These are phyloP conservation scores for Cyclotella kingstonii DNA, from an alignment of 108 stramenopile species.

Conservation along the genomic window DNA sequence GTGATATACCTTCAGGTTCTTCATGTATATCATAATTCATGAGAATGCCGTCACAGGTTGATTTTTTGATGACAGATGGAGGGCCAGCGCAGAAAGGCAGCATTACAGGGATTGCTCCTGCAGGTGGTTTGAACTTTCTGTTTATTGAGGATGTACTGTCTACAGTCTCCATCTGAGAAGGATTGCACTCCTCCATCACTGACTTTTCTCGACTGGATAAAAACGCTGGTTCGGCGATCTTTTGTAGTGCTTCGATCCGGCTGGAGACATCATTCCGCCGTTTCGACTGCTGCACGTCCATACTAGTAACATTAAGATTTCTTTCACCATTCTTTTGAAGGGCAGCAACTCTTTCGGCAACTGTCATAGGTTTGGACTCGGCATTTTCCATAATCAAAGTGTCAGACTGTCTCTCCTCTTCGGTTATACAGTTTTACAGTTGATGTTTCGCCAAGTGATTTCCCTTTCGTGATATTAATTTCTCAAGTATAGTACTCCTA, in stretches of 20 bases:
- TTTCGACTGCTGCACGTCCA: constrained; percentile 7
- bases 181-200: neutral
- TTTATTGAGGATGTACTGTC: constrained; percentile 13
- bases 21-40: neutral
- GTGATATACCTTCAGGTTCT: neutral
- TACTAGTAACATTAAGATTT: neutral
- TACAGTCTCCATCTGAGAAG: neutral
- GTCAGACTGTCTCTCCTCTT: too few relatives aligned
- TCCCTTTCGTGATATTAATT: too few relatives aligned
- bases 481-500: too few relatives aligned
- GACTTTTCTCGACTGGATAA: constrained; percentile 9
- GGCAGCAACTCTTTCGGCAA: constrained; percentile 37
- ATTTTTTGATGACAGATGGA: constrained; percentile 29
- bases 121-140: constrained; percentile 18
- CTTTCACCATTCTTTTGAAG: constrained; percentile 18
- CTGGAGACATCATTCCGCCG: constrained; percentile 11
- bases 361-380: constrained; percentile 18
- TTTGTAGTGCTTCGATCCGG: constrained; percentile 30
- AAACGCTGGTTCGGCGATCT: constrained; percentile 14
- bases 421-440: too few relatives aligned
- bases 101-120: constrained; percentile 27
- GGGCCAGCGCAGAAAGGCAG: constrained; percentile 32
- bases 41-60: constrained; percentile 3
- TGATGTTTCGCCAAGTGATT: too few relatives aligned
- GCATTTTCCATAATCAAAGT: constrained; percentile 9